Evolutionary conservation across 257 asterid species (phyloP), one percentile per base, ranked within the genome.

Genomic region (Primulina tabacum): DNA sequence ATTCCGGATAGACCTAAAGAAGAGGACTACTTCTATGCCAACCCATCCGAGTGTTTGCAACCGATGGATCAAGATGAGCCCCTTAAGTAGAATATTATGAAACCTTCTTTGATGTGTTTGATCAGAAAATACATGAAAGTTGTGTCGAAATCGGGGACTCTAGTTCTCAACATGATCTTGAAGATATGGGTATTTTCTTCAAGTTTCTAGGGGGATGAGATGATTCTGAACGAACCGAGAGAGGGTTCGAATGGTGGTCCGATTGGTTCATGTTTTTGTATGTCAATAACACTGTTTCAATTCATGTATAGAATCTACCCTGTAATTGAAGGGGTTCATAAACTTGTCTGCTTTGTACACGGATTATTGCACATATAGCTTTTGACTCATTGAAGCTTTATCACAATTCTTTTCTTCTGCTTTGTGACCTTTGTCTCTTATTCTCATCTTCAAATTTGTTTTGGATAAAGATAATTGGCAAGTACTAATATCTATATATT

Each of bases 21-120:
- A 79, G 99, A 94, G 75, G 99, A 94, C 75, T 94, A 94, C 71
- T 94, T 94, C 71, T 94, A 94, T 4, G 83, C 99, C 78, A 94
- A 94, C 76, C 99, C 99, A 0, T 85, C 84, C 76, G 99, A 94
- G 71, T 94, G 99, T 76, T 81, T 94, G 78, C 83, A 82, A 53
- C 79, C 87, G n/a, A 69, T 80, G 24, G 68, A 83, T 7, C 90
- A 84, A 73, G 83, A 83, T 6, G 85, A 83, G 38, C 76, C 81
- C 47, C 76, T 71, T 71, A 57, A 69, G 74, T 72, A 79, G 71
- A 71, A 81, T 60, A 26, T 77, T 80, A 26, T 86, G 82, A 89
- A 34, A 66, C 68, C 73, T 29, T 14, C 9, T 10, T 34, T 61
- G 67, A 68, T 34, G 67, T 73, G 67, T 50, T 43, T 63, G 86